Percentiles rank a stretch among this genome's conserved stretches.
Conservation (phyloP, 1,139 yeast species). For the Yamadazyma dushanensis region DNA sequence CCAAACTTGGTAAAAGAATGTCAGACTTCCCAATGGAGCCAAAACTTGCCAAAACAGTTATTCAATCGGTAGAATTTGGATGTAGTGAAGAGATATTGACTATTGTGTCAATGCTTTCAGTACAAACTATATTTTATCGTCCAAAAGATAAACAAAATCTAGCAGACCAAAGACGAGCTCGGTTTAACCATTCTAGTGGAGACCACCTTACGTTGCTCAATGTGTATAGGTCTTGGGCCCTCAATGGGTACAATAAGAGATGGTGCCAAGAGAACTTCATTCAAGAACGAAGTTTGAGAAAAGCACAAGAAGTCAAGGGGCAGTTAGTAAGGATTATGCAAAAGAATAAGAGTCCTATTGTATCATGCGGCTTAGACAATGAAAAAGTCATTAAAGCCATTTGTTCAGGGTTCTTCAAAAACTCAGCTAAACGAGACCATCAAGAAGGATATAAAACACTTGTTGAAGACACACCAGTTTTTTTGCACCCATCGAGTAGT, state of each 20-base stretch:
- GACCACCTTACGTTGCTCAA: slow-evolving; percentile 86
- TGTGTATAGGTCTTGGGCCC: slow-evolving; percentile 77
- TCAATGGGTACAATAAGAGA: slow-evolving; percentile 55
- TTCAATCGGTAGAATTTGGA: slow-evolving; percentile 68
- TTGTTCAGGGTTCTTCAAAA: slow-evolving; percentile 86
- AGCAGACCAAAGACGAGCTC: slow-evolving; percentile 77
- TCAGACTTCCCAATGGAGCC: slow-evolving; percentile 98
- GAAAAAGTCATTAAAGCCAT: slow-evolving; percentile 70
- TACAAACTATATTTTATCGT: slow-evolving; percentile 79
- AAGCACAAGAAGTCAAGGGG: slow-evolving; percentile 76
- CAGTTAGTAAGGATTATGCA: slow-evolving; percentile 69
- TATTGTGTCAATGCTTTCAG: slow-evolving; percentile 89
- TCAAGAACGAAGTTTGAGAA: slow-evolving; percentile 74
- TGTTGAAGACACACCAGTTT: slow-evolving; percentile 74
- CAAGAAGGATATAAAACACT: slow-evolving; percentile 69
- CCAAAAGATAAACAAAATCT: slow-evolving; percentile 73
- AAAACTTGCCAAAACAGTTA: slow-evolving; percentile 75
- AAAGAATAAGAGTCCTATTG: slow-evolving; percentile 49
- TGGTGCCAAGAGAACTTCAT: slow-evolving; percentile 87
- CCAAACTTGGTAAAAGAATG: slow-evolving; percentile 76
- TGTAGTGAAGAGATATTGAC: slow-evolving; percentile 85
- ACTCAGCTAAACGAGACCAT: slow-evolving; percentile 76
- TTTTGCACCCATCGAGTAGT: slow-evolving; percentile 86
- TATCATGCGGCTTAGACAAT: slow-evolving; percentile 62
- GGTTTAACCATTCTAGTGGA: slow-evolving; percentile 77